Base-by-base conservation (phyloP, 805 yeast genomes). In the Saccharomycopsis babjevae region DNA sequence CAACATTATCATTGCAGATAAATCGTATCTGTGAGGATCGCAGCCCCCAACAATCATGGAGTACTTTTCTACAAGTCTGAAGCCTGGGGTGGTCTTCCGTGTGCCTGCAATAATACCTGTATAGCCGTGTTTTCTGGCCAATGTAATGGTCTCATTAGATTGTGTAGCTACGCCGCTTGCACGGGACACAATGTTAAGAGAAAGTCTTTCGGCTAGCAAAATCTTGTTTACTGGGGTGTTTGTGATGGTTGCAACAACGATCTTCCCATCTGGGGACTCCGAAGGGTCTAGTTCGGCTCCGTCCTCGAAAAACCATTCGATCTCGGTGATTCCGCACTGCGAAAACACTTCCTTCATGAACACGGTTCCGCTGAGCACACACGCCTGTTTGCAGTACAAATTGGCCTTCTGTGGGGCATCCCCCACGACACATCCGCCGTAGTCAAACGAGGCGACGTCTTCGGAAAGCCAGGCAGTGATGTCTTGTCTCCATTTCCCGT, bases 391-490 rank as follows among this genome's bases (percentile, higher is more conserved):
- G 78, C 96, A 88, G 73, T 81, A 86, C 52, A 92, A 76, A 1
- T 89, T 83, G 1, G 96, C 97, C 2, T 83, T 76, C 68, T 89
- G 87, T 2, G 67, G 66, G 54, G 79, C 85, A 59, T 80, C 79
- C 13, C 98, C 97, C n/a, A 93, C 98, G 1, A 93, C 98, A 68
- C 76, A 89, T 1, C 97, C 98, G 39, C 98, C 98, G 68, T 85
- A 88, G 71, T 92, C 98, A 68, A 93, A 93, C 0, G 96, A 83
- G 1, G 98, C 97, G 16, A 88, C 93, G 68, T 92, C 98, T 69
- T 92, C 98, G 5, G 81, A 76, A 15, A 92, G 76, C 85, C 89
- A 92, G 54, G 75, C 77, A 10, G 90, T 83, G 64, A 93, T 83
- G 63, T 85, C 85, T 57, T 80, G 81, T 69, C 84, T 90, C 98